Evolutionary conservation across 2,329 filamentous ascomycete species (phyloP), one percentile per base, ranked within the genome.

Genomic region (Domatiomyces globalis): DNA sequence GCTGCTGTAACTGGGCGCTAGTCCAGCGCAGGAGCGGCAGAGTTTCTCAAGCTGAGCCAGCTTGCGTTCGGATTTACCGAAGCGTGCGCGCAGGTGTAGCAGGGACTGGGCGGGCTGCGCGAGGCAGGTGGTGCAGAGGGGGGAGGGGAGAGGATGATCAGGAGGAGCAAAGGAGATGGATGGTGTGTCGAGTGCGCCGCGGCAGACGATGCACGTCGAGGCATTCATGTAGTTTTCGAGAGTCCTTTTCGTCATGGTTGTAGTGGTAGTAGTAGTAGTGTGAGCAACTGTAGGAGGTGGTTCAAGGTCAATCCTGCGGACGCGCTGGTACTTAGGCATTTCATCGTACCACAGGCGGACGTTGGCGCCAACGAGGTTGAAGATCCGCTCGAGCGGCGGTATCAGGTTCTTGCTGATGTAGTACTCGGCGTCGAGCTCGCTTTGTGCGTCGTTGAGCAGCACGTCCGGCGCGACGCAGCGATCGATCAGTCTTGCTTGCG

Each of bases 361-460:
- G 64, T 92, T 94, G 29, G 88, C 92, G 5, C 92, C 92, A 2
- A 96, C 85, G 2, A 98, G 81, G 62, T 92, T 95, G 72, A 98
- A 95, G 58, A 98, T 95, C 25, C 92, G 83, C 67, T 96, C 90
- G 0, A 98, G 76, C 0, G 92, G 92, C 5, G 92, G 92, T 48
- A 98, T 94, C 7, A 98, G 65, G 64, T 95, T 96, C 71, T 95
- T 96, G 17, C 78, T 80, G 62, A 98, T 96, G 71, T 98, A 98
- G 68, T 98, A 98, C 60, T 95, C 88, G 0, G 89, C 83, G 63
- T 98, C 92, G 17, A 98, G 77, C 60, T 87, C 82, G 48, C 84
- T 78, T 60, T 90, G 79, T 19, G 85, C 80, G 58, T 86, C 86
- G 49, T 79, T 72, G 12, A 96, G 75, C 3, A 96, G 73, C 8